Conservation (phyloP, 2,329 filamentous ascomycete genomes). For the Stachybotrys chlorohalonatus region DNA sequence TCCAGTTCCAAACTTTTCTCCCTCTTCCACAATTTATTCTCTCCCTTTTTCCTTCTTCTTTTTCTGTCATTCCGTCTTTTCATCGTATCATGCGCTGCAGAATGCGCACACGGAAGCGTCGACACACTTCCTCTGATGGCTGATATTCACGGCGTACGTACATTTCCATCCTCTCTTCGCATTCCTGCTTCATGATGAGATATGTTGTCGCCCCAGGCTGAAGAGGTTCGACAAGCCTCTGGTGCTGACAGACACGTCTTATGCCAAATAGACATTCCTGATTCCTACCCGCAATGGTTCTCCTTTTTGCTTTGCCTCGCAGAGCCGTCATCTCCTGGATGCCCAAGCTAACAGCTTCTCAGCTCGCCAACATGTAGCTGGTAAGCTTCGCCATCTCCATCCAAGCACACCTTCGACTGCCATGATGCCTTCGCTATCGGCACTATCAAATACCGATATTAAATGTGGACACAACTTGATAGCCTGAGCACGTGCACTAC, state of each 20-base stretch:
- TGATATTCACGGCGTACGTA: neutral
- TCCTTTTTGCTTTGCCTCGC: constrained; percentile 5
- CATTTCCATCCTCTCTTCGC: neutral
- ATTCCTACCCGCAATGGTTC: constrained; percentile 14
- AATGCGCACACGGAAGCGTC: neutral
- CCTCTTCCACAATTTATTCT: too few relatives aligned
- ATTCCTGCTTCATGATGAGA: constrained; percentile 28
- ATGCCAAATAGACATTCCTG: constrained; percentile 48
- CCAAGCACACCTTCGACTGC: constrained; percentile 7
- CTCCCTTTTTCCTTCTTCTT: neutral
- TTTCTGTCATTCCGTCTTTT: neutral
- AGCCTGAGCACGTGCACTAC: constrained; percentile 16
- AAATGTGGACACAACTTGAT: constrained; percentile 26
- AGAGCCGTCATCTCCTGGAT: neutral
- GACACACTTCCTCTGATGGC: neutral
- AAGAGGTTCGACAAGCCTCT: constrained; percentile 37
- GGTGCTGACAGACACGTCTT: constrained; percentile 44
- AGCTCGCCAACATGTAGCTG: constrained; percentile 5
- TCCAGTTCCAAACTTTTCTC: too few relatives aligned
- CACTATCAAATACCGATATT: constrained; percentile 38
- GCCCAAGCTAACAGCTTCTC: constrained; percentile 11
- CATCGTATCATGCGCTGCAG: neutral
- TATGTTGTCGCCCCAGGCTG: constrained; percentile 41
- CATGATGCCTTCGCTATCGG: constrained; percentile 29
- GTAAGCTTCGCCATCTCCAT: neutral